Evolutionary conservation across 192 early-diverging fungal species (phyloP).

Genomic region (Backusella mclennaniae): DNA sequence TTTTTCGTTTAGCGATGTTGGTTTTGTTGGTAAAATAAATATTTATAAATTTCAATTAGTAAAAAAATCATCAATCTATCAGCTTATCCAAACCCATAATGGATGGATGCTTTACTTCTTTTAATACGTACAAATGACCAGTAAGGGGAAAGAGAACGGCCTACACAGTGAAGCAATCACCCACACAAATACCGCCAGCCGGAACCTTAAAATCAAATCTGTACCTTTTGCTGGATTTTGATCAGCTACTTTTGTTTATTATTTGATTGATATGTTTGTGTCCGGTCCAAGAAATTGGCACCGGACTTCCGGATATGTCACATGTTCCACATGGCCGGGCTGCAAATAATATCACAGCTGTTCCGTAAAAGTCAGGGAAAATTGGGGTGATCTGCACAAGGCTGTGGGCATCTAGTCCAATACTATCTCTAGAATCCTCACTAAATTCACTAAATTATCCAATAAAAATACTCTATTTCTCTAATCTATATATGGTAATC

Average conservation of each 20-base stretch:
- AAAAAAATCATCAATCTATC: slow-evolving; percentile 1
- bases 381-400: no score
- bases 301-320: not conserved
- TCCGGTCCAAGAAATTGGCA: not conserved
- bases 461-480: no score
- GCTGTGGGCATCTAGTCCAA: no score
- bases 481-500: no score
- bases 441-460: no score
- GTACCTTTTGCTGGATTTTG: not conserved
- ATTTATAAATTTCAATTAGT: not conserved
- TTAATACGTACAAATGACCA: slow-evolving; percentile 29
- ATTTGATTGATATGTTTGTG: not conserved
- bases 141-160: slow-evolving; percentile 32
- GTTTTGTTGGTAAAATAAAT: not conserved
- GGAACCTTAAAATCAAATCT: slow-evolving; percentile 2
- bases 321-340: not conserved
- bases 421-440: no score
- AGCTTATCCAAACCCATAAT: not conserved
- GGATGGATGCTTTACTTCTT: slow-evolving; percentile 7
- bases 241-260: not conserved
- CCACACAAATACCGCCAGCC: slow-evolving; percentile 6
- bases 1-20: not conserved
- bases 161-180: not conserved
- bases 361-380: no score
- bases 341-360: no score